These are phyloP conservation scores for Tylopilus orsonianus DNA, from an alignment of 1,284 basidiomycete genomes.

Conservation along the genomic window DNA sequence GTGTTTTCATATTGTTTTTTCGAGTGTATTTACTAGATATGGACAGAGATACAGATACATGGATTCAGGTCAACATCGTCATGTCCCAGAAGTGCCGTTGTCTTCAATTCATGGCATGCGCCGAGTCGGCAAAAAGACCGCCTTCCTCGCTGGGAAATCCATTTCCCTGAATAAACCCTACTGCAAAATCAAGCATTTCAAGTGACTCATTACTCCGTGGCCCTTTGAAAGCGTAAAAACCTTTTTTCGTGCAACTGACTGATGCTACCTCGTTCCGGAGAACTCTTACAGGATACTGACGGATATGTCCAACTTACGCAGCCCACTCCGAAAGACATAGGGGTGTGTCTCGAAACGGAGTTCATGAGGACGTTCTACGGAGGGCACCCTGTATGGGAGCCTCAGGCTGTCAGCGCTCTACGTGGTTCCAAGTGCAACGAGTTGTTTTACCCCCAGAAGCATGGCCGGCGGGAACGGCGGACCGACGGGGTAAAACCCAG, in stretches of 20 bases:
- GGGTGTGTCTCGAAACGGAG: background rate
- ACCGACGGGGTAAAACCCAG: too few species aligned
- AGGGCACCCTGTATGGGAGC: background rate
- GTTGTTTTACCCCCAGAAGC: too few species aligned
- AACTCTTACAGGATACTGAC: conserved; percentile 1
- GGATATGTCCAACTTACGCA: conserved; percentile 1
- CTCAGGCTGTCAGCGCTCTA: background rate
- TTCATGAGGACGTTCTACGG: background rate
- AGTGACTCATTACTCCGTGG: conserved; percentile 4
- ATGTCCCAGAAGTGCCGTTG: too few species aligned
- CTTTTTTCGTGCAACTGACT: background rate
- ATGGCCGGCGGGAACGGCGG: too few species aligned
- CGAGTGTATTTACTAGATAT: conserved; percentile 1
- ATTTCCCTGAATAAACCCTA: background rate
- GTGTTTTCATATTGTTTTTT: conserved; percentile 3
- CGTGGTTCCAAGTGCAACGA: background rate
- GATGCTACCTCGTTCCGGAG: conserved; percentile 5
- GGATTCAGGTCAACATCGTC: too few species aligned
- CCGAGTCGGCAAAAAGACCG: conserved; percentile 9
- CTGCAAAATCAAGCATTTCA: background rate
- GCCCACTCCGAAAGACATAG: conserved; percentile 2
- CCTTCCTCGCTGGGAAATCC: background rate
- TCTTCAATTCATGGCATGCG: background rate
- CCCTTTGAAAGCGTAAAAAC: background rate
- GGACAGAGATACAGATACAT: background rate